phyloP scores from a whole-genome alignment of 371 early-diverging fungal genomes.

The Mortierella sp. region DNA sequence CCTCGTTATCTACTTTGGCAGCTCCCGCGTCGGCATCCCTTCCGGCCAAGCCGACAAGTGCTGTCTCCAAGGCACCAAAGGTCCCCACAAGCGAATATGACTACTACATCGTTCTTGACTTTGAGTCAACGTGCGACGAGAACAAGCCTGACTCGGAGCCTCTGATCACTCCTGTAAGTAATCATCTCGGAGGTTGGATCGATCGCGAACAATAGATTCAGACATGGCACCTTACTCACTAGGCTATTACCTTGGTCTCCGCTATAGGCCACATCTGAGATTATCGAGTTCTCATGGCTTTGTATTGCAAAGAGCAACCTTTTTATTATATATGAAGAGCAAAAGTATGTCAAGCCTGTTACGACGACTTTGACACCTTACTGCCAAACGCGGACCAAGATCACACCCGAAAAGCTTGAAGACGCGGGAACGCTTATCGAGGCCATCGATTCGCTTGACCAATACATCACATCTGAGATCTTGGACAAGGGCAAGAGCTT shows the following conservation, averaged over 20 bases:
- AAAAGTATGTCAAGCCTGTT: conserved; percentile 74
- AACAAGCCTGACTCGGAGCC: conserved; percentile 69
- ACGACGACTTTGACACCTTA: conserved; percentile 71
- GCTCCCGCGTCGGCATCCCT: conserved; percentile 18
- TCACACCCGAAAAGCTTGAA: conserved; percentile 65
- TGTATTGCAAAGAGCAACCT: conserved; percentile 50
- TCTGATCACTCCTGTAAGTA: conserved; percentile 68
- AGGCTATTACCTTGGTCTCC: neutral
- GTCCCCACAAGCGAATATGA: conserved; percentile 57
- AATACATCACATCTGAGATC: conserved; percentile 68
- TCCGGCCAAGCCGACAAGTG: conserved; percentile 17
- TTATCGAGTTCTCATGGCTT: conserved; percentile 67
- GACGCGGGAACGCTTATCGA: conserved; percentile 66
- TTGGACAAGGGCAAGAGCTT: conserved; percentile 67
- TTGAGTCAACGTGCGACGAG: conserved; percentile 81
- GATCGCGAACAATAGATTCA: neutral
- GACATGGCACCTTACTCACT: too few relatives aligned
- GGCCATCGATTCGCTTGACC: conserved; percentile 68
- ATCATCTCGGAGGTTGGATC: conserved; percentile 4
- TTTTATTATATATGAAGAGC: conserved; percentile 67
- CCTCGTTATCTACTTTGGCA: conserved; percentile 14
- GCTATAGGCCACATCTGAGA: conserved; percentile 61
- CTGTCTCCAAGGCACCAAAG: conserved; percentile 45
- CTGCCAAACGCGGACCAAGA: conserved; percentile 74
- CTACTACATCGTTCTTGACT: conserved; percentile 72